Evolutionary conservation across 768 basidiomycete species (phyloP).

Genomic region (Tubosaeta sp.): DNA sequence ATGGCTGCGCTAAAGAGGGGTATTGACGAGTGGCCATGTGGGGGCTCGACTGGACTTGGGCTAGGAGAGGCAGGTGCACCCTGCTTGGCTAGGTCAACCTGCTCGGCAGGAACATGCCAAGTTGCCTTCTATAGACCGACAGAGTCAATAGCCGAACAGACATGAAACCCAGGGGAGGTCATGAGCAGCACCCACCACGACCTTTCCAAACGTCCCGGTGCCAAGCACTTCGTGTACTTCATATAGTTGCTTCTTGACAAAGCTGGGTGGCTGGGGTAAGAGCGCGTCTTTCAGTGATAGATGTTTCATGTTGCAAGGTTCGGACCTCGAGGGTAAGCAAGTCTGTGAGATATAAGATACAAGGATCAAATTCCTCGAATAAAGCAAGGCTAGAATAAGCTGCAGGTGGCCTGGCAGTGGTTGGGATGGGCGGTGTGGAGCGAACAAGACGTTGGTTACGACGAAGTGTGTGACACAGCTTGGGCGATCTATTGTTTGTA

Average conservation of each 20-base stretch:
- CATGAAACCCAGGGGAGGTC: neutral
- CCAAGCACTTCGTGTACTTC: conserved; percentile 72
- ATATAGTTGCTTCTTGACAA: conserved; percentile 80
- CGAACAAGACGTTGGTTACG: neutral
- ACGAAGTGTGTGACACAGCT: conserved; percentile 12
- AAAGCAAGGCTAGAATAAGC: neutral
- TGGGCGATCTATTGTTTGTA: neutral
- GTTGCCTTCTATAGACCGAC: conserved; percentile 52
- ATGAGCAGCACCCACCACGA: conserved; percentile 52
- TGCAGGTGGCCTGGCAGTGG: neutral
- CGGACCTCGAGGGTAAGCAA: neutral
- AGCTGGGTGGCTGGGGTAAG: conserved; percentile 81
- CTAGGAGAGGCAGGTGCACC: conserved; percentile 47
- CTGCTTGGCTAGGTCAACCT: conserved; percentile 49
- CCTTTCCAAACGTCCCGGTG: conserved; percentile 86
- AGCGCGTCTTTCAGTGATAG: conserved; percentile 51
- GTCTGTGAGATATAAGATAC: neutral
- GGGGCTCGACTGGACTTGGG: conserved; percentile 17
- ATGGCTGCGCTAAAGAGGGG: conserved; percentile 26
- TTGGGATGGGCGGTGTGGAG: neutral
- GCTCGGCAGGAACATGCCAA: conserved; percentile 70
- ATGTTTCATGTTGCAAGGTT: conserved; percentile 26
- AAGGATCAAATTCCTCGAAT: neutral
- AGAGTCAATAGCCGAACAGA: neutral
- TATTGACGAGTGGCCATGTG: conserved; percentile 23